phyloP scores from a whole-genome alignment of 176 grass and related monocot species.

The Triticum turgidum region DNA sequence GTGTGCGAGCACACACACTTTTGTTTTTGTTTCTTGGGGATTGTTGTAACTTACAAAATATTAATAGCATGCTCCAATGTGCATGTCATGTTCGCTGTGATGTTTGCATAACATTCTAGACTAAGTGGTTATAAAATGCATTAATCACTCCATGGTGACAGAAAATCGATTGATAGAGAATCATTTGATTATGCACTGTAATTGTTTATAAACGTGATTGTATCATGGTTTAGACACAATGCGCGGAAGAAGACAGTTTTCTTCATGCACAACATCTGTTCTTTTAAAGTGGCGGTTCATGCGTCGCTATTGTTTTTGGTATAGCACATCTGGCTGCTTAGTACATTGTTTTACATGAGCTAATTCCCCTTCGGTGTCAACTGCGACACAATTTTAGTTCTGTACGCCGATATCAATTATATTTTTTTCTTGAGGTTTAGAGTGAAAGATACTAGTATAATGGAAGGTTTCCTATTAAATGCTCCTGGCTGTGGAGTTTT shows the following conservation, averaged over 20 bases:
- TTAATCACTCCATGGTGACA: not conserved
- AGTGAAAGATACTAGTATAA: not conserved
- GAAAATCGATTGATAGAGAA: not conserved
- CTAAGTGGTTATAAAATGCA: not conserved
- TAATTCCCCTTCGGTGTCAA: not conserved
- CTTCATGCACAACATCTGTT: not conserved
- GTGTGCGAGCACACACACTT: not conserved
- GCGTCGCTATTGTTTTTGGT: not conserved
- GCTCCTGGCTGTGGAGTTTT: not conserved
- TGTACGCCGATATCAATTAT: not conserved
- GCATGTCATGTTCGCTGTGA: not conserved
- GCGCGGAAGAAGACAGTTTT: not conserved
- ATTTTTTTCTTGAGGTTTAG: not conserved
- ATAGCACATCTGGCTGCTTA: not conserved
- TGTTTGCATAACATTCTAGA: slow-evolving; percentile 4
- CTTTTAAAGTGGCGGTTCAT: not conserved
- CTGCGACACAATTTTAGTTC: not conserved
- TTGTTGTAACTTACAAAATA: not conserved
- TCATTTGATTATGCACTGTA: not conserved
- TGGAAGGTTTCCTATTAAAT: slow-evolving; percentile 3
- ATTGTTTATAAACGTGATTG: not conserved
- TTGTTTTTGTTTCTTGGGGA: not conserved
- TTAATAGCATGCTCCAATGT: not conserved
- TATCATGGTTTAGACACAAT: slow-evolving; percentile 2
- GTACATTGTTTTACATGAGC: not conserved